Evolutionary conservation across 495 filamentous ascomycete species (phyloP).

Genomic region (Hyaloscypha variabilis): DNA sequence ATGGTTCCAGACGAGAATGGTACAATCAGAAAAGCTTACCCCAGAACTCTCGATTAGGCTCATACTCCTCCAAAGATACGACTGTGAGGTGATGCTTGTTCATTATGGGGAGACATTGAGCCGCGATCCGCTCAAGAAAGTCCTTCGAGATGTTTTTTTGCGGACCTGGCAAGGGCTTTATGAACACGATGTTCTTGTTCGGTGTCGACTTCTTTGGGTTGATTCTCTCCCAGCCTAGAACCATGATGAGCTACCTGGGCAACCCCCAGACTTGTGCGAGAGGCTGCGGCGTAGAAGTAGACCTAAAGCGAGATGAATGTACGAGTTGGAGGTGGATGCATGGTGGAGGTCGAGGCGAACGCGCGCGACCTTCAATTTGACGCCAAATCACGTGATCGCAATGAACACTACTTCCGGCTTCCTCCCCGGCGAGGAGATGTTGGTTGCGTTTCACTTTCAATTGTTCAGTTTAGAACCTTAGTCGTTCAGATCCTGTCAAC

Average conservation of each 20-base stretch:
- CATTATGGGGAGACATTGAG: constrained; percentile 79
- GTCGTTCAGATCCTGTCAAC: background rate
- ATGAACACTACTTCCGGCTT: background rate
- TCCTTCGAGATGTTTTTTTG: constrained; percentile 62
- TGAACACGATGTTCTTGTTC: constrained; percentile 73
- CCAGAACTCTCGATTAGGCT: constrained; percentile 70
- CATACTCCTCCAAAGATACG: constrained; percentile 76
- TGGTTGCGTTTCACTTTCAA: too few species aligned
- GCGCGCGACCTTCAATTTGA: background rate
- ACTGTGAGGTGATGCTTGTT: constrained; percentile 65
- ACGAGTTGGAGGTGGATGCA: too few species aligned
- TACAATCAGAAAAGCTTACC: constrained; percentile 13
- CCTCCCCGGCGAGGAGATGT: too few species aligned
- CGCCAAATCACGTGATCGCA: background rate
- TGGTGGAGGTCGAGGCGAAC: background rate
- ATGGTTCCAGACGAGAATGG: background rate
- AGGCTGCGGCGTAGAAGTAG: background rate
- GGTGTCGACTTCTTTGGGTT: constrained; percentile 67
- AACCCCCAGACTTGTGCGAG: background rate
- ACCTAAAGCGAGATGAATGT: background rate
- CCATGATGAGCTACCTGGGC: constrained; percentile 47
- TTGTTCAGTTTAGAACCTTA: background rate
- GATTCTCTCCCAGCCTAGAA: constrained; percentile 66
- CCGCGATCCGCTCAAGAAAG: constrained; percentile 76
- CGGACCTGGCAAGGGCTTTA: constrained; percentile 68